Percentiles rank a stretch among this genome's conserved stretches.
These are phyloP conservation scores for Aulographum hederae DNA, from an alignment of 2,329 filamentous ascomycete genomes.

Conservation along the genomic window DNA sequence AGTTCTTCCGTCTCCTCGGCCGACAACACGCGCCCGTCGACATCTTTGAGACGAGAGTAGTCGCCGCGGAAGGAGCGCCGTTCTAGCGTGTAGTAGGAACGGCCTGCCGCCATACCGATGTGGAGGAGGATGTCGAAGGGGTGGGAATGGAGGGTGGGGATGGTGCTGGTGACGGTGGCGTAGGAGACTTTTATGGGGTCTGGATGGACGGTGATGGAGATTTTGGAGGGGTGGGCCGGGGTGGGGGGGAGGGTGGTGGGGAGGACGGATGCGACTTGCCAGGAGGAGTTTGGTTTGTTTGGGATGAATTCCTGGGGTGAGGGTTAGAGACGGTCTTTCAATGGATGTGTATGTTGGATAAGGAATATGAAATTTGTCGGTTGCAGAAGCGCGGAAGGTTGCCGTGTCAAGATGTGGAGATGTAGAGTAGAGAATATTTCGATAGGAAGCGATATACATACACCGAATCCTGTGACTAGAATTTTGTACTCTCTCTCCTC, in stretches of 20 bases:
- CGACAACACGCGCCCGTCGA: slow-evolving; percentile 13
- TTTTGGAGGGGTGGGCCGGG: slow-evolving; percentile 10
- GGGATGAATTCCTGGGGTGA: too few relatives aligned
- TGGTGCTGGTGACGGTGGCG: slow-evolving; percentile 10
- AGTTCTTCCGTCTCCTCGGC: slow-evolving; percentile 8
- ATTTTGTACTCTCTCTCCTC: too few relatives aligned
- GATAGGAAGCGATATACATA: too few relatives aligned
- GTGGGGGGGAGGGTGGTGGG: slow-evolving; percentile 15
- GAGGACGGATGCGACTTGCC: slow-evolving; percentile 18
- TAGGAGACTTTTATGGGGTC: slow-evolving; percentile 18
- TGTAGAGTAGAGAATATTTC: too few relatives aligned
- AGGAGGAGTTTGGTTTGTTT: slow-evolving; percentile 21
- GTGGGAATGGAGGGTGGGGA: slow-evolving; percentile 12
- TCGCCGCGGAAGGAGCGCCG: slow-evolving; percentile 12
- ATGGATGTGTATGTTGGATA: too few relatives aligned
- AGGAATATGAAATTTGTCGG: too few relatives aligned
- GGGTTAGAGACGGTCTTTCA: too few relatives aligned
- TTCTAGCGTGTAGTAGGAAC: slow-evolving; percentile 17
- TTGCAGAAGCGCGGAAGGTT: too few relatives aligned
- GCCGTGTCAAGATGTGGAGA: too few relatives aligned
- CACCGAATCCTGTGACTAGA: too few relatives aligned
- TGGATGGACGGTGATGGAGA: slow-evolving; percentile 16
- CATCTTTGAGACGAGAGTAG: slow-evolving; percentile 11
- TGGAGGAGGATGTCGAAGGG: slow-evolving; percentile 15
- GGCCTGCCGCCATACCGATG: slow-evolving; percentile 18